Evolutionary conservation across 345 rosid genomes (phyloP).

Genomic region (Eucalyptus tenuipes): DNA sequence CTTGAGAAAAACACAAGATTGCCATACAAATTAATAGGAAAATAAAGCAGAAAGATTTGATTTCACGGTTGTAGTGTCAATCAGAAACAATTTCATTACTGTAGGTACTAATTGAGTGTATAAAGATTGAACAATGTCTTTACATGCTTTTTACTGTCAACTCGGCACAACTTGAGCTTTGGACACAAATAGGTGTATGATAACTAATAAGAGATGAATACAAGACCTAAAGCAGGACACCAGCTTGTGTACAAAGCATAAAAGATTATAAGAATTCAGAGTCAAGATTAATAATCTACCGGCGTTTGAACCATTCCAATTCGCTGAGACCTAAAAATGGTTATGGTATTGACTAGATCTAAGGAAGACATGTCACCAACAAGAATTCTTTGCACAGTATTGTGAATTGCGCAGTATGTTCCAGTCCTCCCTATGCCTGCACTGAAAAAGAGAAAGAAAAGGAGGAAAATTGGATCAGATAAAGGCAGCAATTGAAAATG

Average conservation of each 20-base stretch:
- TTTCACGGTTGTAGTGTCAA: neutral
- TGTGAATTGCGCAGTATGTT: constrained; percentile 85
- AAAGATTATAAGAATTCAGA: neutral
- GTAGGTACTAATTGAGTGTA: neutral
- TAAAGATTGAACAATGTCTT: neutral
- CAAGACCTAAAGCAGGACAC: neutral
- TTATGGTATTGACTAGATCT: constrained; percentile 54
- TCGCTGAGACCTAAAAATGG: constrained; percentile 70
- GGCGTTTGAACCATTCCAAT: constrained; percentile 89
- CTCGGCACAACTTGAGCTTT: neutral
- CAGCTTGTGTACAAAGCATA: neutral
- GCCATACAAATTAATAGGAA: neutral
- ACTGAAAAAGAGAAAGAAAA: constrained; percentile 25
- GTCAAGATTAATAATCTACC: constrained; percentile 24
- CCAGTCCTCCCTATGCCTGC: constrained; percentile 99
- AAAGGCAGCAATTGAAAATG: neutral
- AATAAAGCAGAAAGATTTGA: neutral
- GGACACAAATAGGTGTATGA: neutral
- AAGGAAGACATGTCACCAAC: constrained; percentile 79
- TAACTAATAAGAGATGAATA: neutral
- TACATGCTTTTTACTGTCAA: neutral
- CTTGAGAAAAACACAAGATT: neutral
- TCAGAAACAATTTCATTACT: neutral
- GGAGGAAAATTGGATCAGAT: constrained; percentile 4
- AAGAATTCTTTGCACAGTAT: constrained; percentile 88